Evolutionary conservation across 2,329 filamentous ascomycete genomes (phyloP).

Genomic region (Phialophora chinensis): DNA sequence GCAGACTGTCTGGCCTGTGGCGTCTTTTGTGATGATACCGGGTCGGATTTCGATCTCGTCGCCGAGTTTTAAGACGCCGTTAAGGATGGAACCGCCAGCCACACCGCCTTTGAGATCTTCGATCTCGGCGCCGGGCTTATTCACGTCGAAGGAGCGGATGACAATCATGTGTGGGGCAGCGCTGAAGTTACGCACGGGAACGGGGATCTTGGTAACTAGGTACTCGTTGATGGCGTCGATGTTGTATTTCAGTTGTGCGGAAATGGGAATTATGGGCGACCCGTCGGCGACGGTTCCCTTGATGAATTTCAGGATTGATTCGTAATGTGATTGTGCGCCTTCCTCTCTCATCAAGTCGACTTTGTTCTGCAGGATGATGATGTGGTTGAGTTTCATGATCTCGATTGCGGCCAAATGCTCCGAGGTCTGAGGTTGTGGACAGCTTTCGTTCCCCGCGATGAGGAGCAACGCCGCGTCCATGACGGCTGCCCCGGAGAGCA

Average conservation of each 20-base stretch:
- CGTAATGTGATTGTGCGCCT: constrained; percentile 88
- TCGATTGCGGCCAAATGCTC: constrained; percentile 99
- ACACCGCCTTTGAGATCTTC: constrained; percentile 98
- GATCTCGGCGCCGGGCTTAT: constrained; percentile 99
- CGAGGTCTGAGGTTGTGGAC: constrained; percentile 96
- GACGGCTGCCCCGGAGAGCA: constrained; percentile 98
- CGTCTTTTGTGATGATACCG: constrained; percentile 96
- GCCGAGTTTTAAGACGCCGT: constrained; percentile 93
- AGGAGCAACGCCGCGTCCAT: constrained; percentile 98
- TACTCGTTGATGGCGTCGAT: constrained; percentile 98
- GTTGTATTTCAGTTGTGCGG: constrained; percentile 98
- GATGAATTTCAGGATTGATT: constrained; percentile 98
- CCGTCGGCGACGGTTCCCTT: constrained; percentile 95
- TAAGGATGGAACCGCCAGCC: constrained; percentile 94
- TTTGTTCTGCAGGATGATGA: constrained; percentile 99
- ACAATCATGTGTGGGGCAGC: constrained; percentile 97
- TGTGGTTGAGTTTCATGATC: constrained; percentile 99
- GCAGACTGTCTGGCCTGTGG: constrained; percentile 92
- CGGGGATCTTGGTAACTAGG: constrained; percentile 92
- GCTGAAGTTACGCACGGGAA: constrained; percentile 88
- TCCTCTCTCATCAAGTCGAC: constrained; percentile 98
- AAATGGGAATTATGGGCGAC: constrained; percentile 93
- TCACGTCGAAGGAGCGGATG: constrained; percentile 98
- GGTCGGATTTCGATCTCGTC: constrained; percentile 99
- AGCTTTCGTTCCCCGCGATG: constrained; percentile 97